Percentiles rank a stretch among this genome's conserved stretches.
Conservation (phyloP, 345 rosid genomes). For the Eucalyptus albens region DNA sequence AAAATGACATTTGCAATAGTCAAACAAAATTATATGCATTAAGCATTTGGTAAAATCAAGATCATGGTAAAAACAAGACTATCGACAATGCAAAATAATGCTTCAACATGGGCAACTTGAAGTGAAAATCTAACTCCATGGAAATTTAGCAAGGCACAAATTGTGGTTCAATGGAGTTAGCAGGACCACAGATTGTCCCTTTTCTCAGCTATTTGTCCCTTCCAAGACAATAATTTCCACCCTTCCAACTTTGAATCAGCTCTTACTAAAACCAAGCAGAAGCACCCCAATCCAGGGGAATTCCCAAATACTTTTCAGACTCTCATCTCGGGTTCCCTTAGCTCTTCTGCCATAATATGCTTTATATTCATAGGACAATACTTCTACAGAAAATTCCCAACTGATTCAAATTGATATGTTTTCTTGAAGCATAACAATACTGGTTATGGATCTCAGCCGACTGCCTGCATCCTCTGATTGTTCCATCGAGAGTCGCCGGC, state of each 20-base stretch:
- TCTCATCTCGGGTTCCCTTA: not conserved
- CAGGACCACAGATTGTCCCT: not conserved
- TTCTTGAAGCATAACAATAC: not conserved
- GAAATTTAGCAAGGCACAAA: not conserved
- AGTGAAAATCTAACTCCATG: not conserved
- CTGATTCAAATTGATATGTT: not conserved
- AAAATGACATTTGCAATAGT: not conserved
- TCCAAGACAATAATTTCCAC: not conserved
- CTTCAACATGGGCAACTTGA: too few relatives aligned
- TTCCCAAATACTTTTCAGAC: not conserved
- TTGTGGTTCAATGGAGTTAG: not conserved
- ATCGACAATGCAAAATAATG: not conserved
- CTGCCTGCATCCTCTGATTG: not conserved
- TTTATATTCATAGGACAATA: not conserved
- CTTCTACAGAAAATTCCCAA: not conserved
- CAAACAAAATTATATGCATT: not conserved
- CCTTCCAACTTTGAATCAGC: not conserved
- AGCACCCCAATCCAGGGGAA: not conserved
- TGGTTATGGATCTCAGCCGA: not conserved
- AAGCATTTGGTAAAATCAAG: not conserved
- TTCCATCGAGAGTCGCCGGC: not conserved
- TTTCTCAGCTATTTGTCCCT: not conserved
- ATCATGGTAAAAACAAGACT: not conserved
- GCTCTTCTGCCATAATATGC: not conserved
- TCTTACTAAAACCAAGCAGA: not conserved